These are phyloP conservation scores for Cladophialophora chaetospira DNA, from an alignment of 2,329 filamentous ascomycete genomes.

Conservation along the genomic window DNA sequence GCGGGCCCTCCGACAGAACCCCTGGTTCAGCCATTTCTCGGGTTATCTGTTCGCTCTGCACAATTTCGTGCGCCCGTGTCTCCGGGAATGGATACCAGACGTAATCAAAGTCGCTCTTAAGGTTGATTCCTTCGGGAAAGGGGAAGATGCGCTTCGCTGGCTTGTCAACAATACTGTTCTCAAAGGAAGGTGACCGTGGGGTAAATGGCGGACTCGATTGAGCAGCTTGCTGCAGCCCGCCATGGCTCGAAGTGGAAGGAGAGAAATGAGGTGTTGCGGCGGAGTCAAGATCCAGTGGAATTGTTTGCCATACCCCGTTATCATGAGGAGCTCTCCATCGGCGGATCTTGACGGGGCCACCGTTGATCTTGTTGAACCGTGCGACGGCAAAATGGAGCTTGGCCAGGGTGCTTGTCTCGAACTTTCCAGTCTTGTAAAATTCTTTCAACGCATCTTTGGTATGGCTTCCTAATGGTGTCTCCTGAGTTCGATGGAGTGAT, in stretches of 20 bases:
- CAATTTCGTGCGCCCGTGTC: slow-evolving; percentile 28
- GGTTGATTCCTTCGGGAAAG: slow-evolving; percentile 19
- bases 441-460: slow-evolving; percentile 17
- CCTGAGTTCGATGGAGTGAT: slow-evolving; percentile 17
- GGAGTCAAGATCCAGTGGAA: slow-evolving; percentile 1
- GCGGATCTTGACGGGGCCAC: slow-evolving; percentile 16
- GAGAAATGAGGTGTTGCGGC: background rate
- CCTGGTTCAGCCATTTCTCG: slow-evolving; percentile 24
- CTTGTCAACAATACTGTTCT: background rate
- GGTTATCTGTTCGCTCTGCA: slow-evolving; percentile 25
- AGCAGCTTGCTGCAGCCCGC: background rate
- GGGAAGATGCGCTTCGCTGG: slow-evolving; percentile 10
- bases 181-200: background rate
- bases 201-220: background rate
- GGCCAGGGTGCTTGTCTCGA: slow-evolving; percentile 19
- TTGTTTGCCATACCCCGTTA: slow-evolving; percentile 2
- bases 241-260: background rate
- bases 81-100: slow-evolving; percentile 30
- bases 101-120: slow-evolving; percentile 27
- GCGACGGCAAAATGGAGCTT: slow-evolving; percentile 27
- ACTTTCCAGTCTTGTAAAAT: slow-evolving; percentile 15
- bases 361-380: slow-evolving; percentile 25
- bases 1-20: slow-evolving; percentile 24
- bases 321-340: slow-evolving; percentile 15
- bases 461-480: slow-evolving; percentile 18